These are phyloP conservation scores for Leptographium procerum DNA, from an alignment of 2,329 filamentous ascomycete genomes.

Conservation along the genomic window DNA sequence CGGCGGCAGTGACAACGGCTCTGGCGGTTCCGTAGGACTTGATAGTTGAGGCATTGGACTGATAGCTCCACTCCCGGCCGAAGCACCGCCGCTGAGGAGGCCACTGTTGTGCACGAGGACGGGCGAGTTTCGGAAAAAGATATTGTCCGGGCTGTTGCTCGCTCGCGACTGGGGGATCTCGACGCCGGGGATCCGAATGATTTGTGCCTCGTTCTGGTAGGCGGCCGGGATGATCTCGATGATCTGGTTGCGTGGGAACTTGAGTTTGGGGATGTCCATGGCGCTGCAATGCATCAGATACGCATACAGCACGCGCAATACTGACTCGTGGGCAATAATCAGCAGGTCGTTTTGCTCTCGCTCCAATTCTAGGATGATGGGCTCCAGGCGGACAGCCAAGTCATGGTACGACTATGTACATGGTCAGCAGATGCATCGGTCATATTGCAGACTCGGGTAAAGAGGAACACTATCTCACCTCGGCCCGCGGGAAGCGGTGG, in stretches of 20 bases:
- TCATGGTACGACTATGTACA: slow-evolving; percentile 79
- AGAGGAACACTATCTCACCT: slow-evolving; percentile 42
- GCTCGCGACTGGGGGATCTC: slow-evolving; percentile 20
- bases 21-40: slow-evolving; percentile 31
- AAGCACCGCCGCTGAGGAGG: background rate
- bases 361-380: slow-evolving; percentile 94
- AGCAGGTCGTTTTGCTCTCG: slow-evolving; percentile 95
- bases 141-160: slow-evolving; percentile 11
- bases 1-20: slow-evolving; percentile 15
- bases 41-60: slow-evolving; percentile 37
- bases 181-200: slow-evolving; percentile 69
- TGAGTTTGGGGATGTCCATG: slow-evolving; percentile 81
- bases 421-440: background rate
- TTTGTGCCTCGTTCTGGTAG: slow-evolving; percentile 91
- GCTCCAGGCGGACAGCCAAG: slow-evolving; percentile 91
- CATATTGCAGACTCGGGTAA: slow-evolving; percentile 3
- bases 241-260: slow-evolving; percentile 92
- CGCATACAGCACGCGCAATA: slow-evolving; percentile 91
- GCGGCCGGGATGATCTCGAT: slow-evolving; percentile 97
- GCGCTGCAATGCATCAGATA: slow-evolving; percentile 99
- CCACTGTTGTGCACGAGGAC: slow-evolving; percentile 55
- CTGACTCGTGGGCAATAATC: slow-evolving; percentile 95
- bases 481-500: slow-evolving; percentile 86
- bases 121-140: slow-evolving; percentile 48
- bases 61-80: slow-evolving; percentile 24